phyloP scores from a whole-genome alignment of 495 filamentous ascomycete species.

The Xylaria castorea region DNA sequence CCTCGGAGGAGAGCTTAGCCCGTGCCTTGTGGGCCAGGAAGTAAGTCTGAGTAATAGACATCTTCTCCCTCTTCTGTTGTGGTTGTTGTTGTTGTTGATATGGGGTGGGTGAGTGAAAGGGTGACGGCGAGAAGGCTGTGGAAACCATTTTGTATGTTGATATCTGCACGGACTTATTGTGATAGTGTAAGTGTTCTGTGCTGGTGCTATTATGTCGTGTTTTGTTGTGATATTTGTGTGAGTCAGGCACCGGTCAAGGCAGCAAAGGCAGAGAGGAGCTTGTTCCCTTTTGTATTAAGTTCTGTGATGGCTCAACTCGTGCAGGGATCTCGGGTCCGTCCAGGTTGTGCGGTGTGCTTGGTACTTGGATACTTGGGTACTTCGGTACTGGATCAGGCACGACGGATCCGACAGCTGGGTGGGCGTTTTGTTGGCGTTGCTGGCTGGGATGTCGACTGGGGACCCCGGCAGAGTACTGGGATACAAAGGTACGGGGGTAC shows the following conservation, averaged over 20 bases:
- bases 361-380: conserved; percentile 25
- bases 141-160: conserved; percentile 44
- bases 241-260: conserved; percentile 46
- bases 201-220: conserved; percentile 30
- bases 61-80: conserved; percentile 64
- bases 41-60: conserved; percentile 98
- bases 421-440: conserved; percentile 29
- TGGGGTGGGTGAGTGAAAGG: conserved; percentile 42
- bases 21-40: conserved; percentile 95
- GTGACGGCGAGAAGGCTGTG: conserved; percentile 32
- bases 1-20: conserved; percentile 91
- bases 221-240: conserved; percentile 41
- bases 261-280: conserved; percentile 24
- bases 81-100: conserved; percentile 35
- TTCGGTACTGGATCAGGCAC: conserved; percentile 22
- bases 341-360: conserved; percentile 29
- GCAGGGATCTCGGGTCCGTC: conserved; percentile 30
- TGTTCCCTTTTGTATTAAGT: conserved; percentile 30
- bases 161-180: conserved; percentile 30
- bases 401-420: conserved; percentile 28
- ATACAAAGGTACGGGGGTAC: conserved; percentile 25
- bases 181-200: conserved; percentile 34
- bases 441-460: conserved; percentile 20
- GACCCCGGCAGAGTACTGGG: conserved; percentile 8
- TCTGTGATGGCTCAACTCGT: conserved; percentile 24